A percentile compares a stretch with the other conserved stretches of the same genome.
Conservation (phyloP, 495 filamentous ascomycete species). For the Aspergillus coremiiformis region DNA sequence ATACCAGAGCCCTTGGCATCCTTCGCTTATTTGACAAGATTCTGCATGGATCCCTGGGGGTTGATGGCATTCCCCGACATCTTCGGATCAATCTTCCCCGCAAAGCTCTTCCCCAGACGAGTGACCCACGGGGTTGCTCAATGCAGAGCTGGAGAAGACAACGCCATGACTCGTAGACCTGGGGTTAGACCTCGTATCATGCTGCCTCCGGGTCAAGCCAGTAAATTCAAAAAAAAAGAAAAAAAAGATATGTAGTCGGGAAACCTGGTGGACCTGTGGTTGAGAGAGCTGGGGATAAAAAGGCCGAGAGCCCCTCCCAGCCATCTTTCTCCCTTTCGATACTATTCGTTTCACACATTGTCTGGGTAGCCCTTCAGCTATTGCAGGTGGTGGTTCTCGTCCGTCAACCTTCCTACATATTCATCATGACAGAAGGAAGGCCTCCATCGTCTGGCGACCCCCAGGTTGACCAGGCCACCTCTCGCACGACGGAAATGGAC, state of each 20-base stretch:
- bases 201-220: neutral
- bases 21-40: neutral
- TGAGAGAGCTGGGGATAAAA: neutral
- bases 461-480: neutral
- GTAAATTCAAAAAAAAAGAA: neutral
- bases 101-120: neutral
- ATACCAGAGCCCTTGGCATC: neutral
- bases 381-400: neutral
- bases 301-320: neutral
- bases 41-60: neutral
- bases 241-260: neutral
- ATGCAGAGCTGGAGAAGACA: neutral
- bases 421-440: constrained; percentile 2
- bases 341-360: neutral
- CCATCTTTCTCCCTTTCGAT: neutral
- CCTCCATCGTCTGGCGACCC: neutral
- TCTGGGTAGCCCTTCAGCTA: neutral
- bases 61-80: neutral
- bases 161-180: neutral
- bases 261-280: too few relatives aligned
- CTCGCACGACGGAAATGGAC: neutral
- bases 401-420: neutral
- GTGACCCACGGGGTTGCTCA: neutral
- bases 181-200: neutral
- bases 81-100: neutral